Percentiles rank a stretch among this genome's conserved stretches.
Evolutionary conservation across 2,329 filamentous ascomycete genomes (phyloP).

Genomic region (Aspergillus floridensis): DNA sequence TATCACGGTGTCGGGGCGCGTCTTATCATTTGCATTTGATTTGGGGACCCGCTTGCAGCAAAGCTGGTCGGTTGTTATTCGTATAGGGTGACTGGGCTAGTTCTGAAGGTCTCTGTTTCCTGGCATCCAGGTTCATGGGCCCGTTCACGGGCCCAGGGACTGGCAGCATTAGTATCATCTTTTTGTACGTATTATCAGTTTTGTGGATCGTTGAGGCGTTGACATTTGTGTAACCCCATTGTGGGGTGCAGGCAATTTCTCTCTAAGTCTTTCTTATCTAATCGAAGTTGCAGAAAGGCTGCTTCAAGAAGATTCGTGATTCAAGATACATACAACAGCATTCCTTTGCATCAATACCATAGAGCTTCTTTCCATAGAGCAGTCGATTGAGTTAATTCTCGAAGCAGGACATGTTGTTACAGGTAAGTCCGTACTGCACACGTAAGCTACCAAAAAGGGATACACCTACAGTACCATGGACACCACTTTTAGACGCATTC

Average conservation of each 20-base stretch:
- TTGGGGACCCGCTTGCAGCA: not conserved
- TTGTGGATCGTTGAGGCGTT: not conserved
- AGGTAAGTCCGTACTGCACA: too few species aligned
- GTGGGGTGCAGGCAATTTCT: not conserved
- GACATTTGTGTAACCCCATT: not conserved
- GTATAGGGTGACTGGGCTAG: not conserved
- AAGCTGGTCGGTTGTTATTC: slow-evolving; percentile 3
- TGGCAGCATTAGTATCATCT: slow-evolving; percentile 8
- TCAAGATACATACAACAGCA: slow-evolving; percentile 7
- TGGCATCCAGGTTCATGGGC: slow-evolving; percentile 3
- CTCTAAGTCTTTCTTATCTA: not conserved
- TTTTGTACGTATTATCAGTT: slow-evolving; percentile 4
- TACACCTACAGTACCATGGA: not conserved
- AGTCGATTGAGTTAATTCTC: not conserved
- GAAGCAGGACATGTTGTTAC: too few species aligned
- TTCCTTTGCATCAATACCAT: not conserved
- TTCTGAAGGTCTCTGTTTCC: slow-evolving; percentile 6
- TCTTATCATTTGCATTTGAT: slow-evolving; percentile 4
- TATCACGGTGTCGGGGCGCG: slow-evolving; percentile 6
- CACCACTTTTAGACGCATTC: not conserved
- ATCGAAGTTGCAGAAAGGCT: not conserved
- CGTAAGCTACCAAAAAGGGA: not conserved
- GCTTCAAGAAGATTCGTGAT: slow-evolving; percentile 5
- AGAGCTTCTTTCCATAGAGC: not conserved
- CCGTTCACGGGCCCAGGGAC: slow-evolving; percentile 1